Evolutionary conservation across 2,329 filamentous ascomycete genomes (phyloP).

Genomic region (Colletotrichum acutatum): DNA sequence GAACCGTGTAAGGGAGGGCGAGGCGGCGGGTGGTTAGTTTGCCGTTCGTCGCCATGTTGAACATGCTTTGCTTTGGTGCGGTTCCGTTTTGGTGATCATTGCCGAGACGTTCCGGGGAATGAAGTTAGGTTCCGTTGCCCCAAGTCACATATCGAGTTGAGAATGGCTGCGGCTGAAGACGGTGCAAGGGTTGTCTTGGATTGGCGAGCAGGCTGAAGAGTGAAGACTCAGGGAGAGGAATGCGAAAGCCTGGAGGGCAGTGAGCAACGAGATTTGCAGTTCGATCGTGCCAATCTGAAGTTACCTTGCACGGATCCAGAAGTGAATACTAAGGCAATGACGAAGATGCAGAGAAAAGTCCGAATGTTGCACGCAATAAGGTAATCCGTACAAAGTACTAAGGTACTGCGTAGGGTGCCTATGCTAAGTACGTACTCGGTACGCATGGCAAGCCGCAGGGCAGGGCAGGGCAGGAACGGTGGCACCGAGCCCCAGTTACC

Average conservation of each 20-base stretch:
- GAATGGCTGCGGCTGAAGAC: neutral
- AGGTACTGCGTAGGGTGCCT: too few species aligned
- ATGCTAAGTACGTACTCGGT: too few species aligned
- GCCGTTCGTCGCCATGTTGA: neutral
- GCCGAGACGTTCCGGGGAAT: neutral
- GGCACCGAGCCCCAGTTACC: too few species aligned
- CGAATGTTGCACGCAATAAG: neutral
- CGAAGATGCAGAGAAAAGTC: neutral
- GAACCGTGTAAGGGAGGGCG: neutral
- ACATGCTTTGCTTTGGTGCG: neutral
- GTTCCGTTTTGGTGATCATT: constrained; percentile 1
- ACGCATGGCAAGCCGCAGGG: too few species aligned
- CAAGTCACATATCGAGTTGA: neutral
- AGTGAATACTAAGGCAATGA: neutral
- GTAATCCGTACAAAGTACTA: too few species aligned
- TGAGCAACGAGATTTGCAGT: neutral
- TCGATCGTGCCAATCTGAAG: neutral
- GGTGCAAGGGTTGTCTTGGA: neutral
- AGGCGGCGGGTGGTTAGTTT: neutral
- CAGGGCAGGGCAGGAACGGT: too few species aligned
- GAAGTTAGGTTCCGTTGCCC: neutral
- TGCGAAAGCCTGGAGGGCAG: neutral
- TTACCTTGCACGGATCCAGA: too few species aligned
- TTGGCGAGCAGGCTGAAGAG: neutral
- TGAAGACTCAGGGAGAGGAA: neutral